Evolutionary conservation across 805 yeast genomes (phyloP).

Genomic region (Saturnispora sanitii): DNA sequence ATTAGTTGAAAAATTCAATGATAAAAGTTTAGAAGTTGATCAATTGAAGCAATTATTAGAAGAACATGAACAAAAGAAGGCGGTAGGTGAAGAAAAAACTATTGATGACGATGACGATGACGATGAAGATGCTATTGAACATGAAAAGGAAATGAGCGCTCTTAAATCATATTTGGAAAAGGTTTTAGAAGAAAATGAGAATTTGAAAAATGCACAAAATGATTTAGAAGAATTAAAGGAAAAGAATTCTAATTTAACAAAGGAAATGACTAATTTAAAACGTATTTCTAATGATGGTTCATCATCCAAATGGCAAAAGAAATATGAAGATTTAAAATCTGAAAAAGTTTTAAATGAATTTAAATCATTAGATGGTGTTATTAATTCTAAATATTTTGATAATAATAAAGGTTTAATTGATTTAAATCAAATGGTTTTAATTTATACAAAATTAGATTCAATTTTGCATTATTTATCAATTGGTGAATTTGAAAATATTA

Average conservation of each 20-base stretch:
- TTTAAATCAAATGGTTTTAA: constrained; percentile 31
- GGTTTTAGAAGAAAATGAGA: constrained; percentile 12
- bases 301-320: constrained; percentile 37
- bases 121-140: constrained; percentile 10
- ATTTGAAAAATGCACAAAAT: constrained; percentile 2
- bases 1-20: constrained; percentile 1
- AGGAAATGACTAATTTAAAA: constrained; percentile 5
- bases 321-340: constrained; percentile 38
- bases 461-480: constrained; percentile 25
- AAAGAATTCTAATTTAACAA: constrained; percentile 2
- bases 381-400: constrained; percentile 11
- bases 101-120: constrained; percentile 5
- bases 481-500: constrained; percentile 25
- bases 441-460: constrained; percentile 41
- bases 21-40: constrained; percentile 9
- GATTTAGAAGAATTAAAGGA: constrained; percentile 3
- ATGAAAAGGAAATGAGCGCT: constrained; percentile 11
- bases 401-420: constrained; percentile 40
- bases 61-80: constrained; percentile 9
- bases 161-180: constrained; percentile 13
- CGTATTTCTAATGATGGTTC: constrained; percentile 1
- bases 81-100: constrained; percentile 8
- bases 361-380: constrained; percentile 2
- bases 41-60: constrained; percentile 9
- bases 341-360: constrained; percentile 14